A percentile compares a stretch with the other conserved stretches of the same genome.
Evolutionary conservation across 139 green algal genomes (phyloP).

Genomic region (Coccomyxa sp.): DNA sequence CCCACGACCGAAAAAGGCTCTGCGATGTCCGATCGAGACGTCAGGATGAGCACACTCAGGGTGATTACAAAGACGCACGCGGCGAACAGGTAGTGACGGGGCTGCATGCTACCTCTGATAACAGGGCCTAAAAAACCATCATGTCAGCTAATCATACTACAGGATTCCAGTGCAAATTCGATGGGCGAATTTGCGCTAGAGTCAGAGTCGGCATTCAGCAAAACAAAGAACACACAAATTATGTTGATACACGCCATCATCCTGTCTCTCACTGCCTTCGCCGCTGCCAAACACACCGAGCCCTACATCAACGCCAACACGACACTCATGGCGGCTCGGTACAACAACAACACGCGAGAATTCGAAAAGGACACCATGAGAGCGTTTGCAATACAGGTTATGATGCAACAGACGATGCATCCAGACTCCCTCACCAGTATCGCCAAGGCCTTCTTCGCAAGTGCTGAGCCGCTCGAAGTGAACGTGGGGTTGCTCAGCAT

Average conservation of each 20-base stretch:
- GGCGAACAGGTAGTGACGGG: too few relatives aligned
- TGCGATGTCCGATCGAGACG: neutral
- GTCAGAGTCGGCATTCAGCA: neutral
- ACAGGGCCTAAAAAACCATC: too few relatives aligned
- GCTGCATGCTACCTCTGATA: too few relatives aligned
- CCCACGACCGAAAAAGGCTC: neutral
- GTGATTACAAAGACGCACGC: too few relatives aligned
- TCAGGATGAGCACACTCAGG: too few relatives aligned
- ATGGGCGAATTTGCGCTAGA: neutral
- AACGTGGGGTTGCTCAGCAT: neutral
- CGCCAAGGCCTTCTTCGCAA: neutral
- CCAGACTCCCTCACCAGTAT: neutral
- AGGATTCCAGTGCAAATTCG: neutral
- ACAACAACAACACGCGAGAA: neutral
- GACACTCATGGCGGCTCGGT: neutral
- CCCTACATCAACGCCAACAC: neutral
- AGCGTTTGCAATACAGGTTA: neutral
- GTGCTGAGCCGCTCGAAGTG: neutral
- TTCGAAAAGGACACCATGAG: neutral
- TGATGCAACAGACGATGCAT: neutral
- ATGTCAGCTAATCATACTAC: neutral
- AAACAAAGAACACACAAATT: neutral
- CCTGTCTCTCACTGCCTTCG: neutral
- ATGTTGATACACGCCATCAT: neutral
- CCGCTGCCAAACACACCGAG: neutral